Evolutionary conservation across 1,139 yeast species (phyloP).

Genomic region (Saccharomyces hybrid): DNA sequence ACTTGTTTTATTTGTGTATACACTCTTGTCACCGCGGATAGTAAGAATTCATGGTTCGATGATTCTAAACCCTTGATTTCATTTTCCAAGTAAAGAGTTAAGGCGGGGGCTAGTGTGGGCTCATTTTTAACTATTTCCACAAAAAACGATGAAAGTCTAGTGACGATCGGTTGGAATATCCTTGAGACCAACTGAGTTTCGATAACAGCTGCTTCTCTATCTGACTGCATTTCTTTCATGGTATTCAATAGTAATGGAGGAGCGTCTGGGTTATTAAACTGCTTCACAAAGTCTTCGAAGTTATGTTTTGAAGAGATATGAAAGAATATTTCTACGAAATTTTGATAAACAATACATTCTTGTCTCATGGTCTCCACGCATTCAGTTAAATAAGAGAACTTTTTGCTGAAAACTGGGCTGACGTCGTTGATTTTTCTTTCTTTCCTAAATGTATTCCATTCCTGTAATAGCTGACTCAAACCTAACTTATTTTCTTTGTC

Average conservation of each 20-base stretch:
- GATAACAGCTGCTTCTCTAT: slow-evolving; percentile 49
- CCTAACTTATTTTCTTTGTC: not conserved
- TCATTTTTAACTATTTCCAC: slow-evolving; percentile 35
- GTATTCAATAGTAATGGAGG: slow-evolving; percentile 28
- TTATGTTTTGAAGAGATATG: slow-evolving; percentile 46
- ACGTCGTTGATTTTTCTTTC: slow-evolving; percentile 11
- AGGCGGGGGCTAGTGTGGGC: slow-evolving; percentile 38
- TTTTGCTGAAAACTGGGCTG: slow-evolving; percentile 10
- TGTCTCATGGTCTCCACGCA: slow-evolving; percentile 33
- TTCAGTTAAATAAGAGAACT: slow-evolving; percentile 14
- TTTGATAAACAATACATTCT: slow-evolving; percentile 53
- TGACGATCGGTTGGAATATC: slow-evolving; percentile 45
- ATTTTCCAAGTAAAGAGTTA: slow-evolving; percentile 37
- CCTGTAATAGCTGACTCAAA: slow-evolving; percentile 5
- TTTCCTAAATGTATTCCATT: slow-evolving; percentile 20
- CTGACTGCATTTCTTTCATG: slow-evolving; percentile 40
- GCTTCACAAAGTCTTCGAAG: slow-evolving; percentile 43
- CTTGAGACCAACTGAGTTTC: slow-evolving; percentile 44
- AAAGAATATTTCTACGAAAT: slow-evolving; percentile 56
- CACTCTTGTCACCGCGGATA: slow-evolving; percentile 44
- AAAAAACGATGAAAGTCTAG: slow-evolving; percentile 34
- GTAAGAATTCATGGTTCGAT: slow-evolving; percentile 61
- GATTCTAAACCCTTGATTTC: slow-evolving; percentile 35
- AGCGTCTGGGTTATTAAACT: slow-evolving; percentile 34
- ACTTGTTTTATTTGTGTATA: slow-evolving; percentile 43